Conservation (phyloP, 75 land plant species). For the Azolla pinnata region DNA sequence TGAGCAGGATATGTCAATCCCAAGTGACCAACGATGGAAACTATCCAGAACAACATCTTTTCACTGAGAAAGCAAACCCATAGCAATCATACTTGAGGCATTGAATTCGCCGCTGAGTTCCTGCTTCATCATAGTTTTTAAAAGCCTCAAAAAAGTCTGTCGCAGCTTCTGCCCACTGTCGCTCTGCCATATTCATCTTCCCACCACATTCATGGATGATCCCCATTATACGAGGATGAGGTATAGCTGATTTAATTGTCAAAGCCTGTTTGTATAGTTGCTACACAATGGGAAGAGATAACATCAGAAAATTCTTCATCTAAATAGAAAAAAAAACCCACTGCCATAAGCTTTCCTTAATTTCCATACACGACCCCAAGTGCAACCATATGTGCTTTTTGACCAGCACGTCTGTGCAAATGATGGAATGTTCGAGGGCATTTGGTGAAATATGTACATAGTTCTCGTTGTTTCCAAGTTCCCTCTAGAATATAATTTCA, state of each 20-base stretch:
- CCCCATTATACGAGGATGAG: conserved; percentile 97
- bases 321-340: no score
- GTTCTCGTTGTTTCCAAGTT: background rate
- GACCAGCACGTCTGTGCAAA: no score
- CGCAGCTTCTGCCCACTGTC: conserved; percentile 92
- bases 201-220: conserved; percentile 99
- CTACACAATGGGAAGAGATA: no score
- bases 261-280: conserved; percentile 92
- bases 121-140: conserved; percentile 98
- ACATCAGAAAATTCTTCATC: no score
- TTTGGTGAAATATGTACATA: no score
- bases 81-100: conserved; percentile 69
- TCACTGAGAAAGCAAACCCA: background rate
- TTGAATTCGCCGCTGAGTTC: conserved; percentile 92
- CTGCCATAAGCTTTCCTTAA: no score
- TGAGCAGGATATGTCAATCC: no score
- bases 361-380: no score
- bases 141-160: conserved; percentile 98
- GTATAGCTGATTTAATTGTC: conserved; percentile 88
- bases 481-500: background rate
- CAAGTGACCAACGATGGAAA: no score
- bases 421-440: no score
- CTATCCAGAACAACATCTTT: background rate
- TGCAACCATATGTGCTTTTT: no score
- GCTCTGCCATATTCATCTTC: conserved; percentile 97